A percentile compares a stretch with the other conserved stretches of the same genome.
Conservation (phyloP, 2,329 filamentous ascomycete species). For the Teratosphaeria viscida region DNA sequence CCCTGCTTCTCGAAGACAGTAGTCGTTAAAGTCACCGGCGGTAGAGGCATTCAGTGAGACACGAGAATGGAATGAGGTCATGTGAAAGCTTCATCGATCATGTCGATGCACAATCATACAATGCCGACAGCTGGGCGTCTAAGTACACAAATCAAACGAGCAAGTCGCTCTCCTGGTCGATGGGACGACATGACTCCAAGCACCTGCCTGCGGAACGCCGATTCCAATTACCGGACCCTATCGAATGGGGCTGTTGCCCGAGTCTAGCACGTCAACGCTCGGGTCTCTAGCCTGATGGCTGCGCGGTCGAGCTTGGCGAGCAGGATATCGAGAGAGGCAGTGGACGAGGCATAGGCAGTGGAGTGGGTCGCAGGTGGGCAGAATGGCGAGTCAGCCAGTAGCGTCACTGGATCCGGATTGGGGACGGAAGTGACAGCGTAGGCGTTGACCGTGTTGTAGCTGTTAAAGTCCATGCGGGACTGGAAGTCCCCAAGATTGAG, state of each 20-base stretch:
- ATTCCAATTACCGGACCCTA: neutral
- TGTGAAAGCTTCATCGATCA: too few species aligned
- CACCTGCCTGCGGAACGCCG: neutral
- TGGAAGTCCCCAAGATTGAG: constrained; percentile 49
- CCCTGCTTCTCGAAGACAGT: too few species aligned
- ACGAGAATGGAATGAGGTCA: too few species aligned
- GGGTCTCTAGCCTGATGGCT: constrained; percentile 8
- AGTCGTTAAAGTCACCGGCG: too few species aligned
- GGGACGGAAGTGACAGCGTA: constrained; percentile 23
- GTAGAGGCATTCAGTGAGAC: too few species aligned
- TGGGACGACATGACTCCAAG: neutral
- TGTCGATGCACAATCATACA: too few species aligned
- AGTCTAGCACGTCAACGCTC: neutral
- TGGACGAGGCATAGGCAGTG: constrained; percentile 1
- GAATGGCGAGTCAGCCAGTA: constrained; percentile 12
- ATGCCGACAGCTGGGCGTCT: neutral
- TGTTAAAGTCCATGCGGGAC: constrained; percentile 42
- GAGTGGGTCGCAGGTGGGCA: neutral
- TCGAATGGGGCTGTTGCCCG: neutral
- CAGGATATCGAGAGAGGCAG: constrained; percentile 14
- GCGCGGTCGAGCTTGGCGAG: constrained; percentile 22
- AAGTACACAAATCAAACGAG: neutral
- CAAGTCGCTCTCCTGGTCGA: neutral
- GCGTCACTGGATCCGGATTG: constrained; percentile 14
- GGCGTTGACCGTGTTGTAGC: constrained; percentile 24